These are phyloP conservation scores for Citropsis articulata DNA, from an alignment of 345 rosid genomes.

Conservation along the genomic window DNA sequence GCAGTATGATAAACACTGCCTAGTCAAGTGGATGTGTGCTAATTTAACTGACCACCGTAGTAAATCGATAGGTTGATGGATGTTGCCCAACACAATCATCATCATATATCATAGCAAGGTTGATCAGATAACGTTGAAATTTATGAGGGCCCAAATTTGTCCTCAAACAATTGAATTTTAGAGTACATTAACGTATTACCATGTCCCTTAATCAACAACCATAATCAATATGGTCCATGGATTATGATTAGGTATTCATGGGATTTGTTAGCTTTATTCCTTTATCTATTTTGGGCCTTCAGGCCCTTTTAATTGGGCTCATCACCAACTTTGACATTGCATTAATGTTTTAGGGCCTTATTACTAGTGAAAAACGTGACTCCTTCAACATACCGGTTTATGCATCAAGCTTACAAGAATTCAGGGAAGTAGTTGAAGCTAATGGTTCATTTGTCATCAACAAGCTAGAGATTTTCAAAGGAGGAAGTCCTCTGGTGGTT, in stretches of 20 bases:
- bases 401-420: conserved; percentile 85
- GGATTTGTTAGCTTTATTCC: not conserved
- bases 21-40: conserved; percentile 20
- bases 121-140: conserved; percentile 2
- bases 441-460: conserved; percentile 64
- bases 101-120: conserved; percentile 13
- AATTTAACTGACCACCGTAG: conserved; percentile 14
- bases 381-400: conserved; percentile 88
- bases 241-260: conserved; percentile 16
- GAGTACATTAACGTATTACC: conserved; percentile 5
- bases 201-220: conserved; percentile 12
- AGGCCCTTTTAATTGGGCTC: not conserved
- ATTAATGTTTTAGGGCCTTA: conserved; percentile 45
- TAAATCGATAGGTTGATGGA: not conserved
- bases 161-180: not conserved
- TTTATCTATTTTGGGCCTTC: not conserved
- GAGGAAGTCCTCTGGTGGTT: conserved; percentile 92
- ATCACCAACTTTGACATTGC: too few species aligned
- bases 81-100: conserved; percentile 21
- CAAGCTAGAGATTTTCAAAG: conserved; percentile 83
- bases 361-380: conserved; percentile 71
- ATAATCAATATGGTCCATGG: conserved; percentile 12
- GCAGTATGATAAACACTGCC: conserved; percentile 29
- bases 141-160: conserved; percentile 10
- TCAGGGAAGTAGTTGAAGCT: conserved; percentile 79